Base-by-base conservation (phyloP, 768 basidiomycete genomes). In the Fomitopsis pulvina region DNA sequence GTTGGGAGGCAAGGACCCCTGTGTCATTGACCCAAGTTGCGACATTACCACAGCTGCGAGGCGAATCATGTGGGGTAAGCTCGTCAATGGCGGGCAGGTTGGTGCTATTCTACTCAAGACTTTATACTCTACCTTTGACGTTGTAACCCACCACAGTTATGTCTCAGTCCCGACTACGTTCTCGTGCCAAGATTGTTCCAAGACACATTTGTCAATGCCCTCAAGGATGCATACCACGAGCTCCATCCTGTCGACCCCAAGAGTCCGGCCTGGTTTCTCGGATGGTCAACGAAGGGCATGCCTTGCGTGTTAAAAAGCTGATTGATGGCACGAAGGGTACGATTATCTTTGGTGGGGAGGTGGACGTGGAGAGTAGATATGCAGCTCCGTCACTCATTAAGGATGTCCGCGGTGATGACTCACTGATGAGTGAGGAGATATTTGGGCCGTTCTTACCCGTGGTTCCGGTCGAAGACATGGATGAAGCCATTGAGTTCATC, bases 371-470 rank as follows among this genome's bases (percentile, higher is more conserved):
- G 16, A 71, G 63, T 34, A 71, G 76, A 52, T 86, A 76, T 56
- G 81, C 91, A 55, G 79, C 83, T 20, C 86, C 88, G 2, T 90
- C 87, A 0, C 61, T 91, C 27, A 79, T 93, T 10, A 75, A 66
- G 30, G 75, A 84, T 52, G 81, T 91, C 2, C 63, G 68, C 29
- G 58, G 53, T 0, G 78, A 79, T 47, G 91, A 93, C 65, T 75
- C 84, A 0, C 65, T 92, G 53, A 87, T 93, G 86, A 72, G 74
- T 61, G 83, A 87, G 52, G 92, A 93, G 60, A 73, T 92, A 37
- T 92, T 94, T 56, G 92, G 91, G 0, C 91, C 92, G 7, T 54
- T 94, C 7, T 68, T 94, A 20, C 83, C 88, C 3, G 71, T 94
- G 32, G 68, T 93, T 1, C 77, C 83, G 0, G 81, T 92, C 20